Percentiles rank a stretch among this genome's conserved stretches.
Conservation (phyloP, 352 stramenopile genomes). For the Hyaloperonospora brassicae region DNA sequence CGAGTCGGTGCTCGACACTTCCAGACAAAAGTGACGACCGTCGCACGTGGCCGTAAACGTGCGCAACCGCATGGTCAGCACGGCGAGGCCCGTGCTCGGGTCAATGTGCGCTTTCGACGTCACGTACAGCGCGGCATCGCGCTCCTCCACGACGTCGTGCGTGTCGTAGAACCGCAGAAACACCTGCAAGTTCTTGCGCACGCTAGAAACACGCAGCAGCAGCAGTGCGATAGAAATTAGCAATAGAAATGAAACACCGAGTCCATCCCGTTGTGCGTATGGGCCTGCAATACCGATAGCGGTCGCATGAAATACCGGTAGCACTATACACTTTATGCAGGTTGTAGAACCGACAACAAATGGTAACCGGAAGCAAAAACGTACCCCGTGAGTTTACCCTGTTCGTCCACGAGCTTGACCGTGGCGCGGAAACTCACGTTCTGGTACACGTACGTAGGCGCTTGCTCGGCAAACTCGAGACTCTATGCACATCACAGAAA, state of each 20-base stretch:
- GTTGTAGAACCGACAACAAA: not conserved
- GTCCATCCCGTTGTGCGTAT: too few species aligned
- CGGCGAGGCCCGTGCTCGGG: constrained; percentile 32
- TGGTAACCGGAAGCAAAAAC: constrained; percentile 2
- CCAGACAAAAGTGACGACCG: constrained; percentile 58
- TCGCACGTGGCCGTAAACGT: constrained; percentile 49
- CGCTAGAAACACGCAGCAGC: constrained; percentile 8
- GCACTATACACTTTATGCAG: not conserved
- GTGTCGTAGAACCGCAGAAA: constrained; percentile 68
- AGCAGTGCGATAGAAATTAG: not conserved
- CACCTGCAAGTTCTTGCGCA: constrained; percentile 41
- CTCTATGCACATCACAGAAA: constrained; percentile 34
- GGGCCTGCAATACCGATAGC: too few species aligned
- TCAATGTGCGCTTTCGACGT: constrained; percentile 23
- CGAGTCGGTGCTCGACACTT: constrained; percentile 42
- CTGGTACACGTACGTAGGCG: constrained; percentile 57
- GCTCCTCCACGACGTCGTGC: constrained; percentile 61
- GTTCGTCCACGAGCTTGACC: constrained; percentile 61
- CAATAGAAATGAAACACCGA: not conserved
- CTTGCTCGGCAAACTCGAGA: constrained; percentile 46
- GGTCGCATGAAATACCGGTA: not conserved
- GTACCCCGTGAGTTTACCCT: constrained; percentile 47
- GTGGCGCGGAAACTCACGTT: constrained; percentile 46
- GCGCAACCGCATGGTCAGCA: constrained; percentile 40
- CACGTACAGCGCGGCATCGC: constrained; percentile 36